These are phyloP conservation scores for Kodamaea ohmeri DNA, from an alignment of 1,139 yeast species.

Conservation along the genomic window DNA sequence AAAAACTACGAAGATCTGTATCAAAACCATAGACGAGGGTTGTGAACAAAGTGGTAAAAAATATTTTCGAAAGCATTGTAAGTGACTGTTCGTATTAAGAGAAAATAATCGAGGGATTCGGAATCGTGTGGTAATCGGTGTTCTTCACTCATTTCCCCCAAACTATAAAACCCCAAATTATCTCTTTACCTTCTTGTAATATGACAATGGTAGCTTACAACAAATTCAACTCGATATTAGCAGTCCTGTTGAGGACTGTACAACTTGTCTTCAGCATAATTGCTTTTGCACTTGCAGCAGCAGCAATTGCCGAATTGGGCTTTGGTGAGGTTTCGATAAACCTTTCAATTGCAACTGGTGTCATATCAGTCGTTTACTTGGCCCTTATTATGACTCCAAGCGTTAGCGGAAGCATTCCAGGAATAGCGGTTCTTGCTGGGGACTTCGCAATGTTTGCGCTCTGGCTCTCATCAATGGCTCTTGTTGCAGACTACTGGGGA, in stretches of 20 bases:
- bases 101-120: too few relatives aligned
- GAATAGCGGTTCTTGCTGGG: slow-evolving; percentile 17
- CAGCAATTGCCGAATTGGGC: slow-evolving; percentile 8
- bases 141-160: too few relatives aligned
- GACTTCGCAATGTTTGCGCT: slow-evolving; percentile 23
- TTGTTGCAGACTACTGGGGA: slow-evolving; percentile 27
- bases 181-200: background rate
- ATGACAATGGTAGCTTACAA: too few relatives aligned
- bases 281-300: slow-evolving; percentile 28
- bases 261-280: slow-evolving; percentile 27
- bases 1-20: too few relatives aligned
- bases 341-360: slow-evolving; percentile 21
- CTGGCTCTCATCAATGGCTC: slow-evolving; percentile 20
- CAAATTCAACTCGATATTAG: too few relatives aligned
- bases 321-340: slow-evolving; percentile 9
- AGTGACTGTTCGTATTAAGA: too few relatives aligned
- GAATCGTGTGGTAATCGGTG: too few relatives aligned
- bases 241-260: slow-evolving; percentile 6
- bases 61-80: too few relatives aligned
- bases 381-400: slow-evolving; percentile 16
- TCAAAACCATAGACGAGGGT: too few relatives aligned
- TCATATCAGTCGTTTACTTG: slow-evolving; percentile 22
- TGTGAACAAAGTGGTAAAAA: too few relatives aligned
- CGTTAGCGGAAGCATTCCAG: slow-evolving; percentile 16
- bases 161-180: background rate